phyloP scores from a whole-genome alignment of 768 basidiomycete species.

The Hortiboletus campestris region DNA sequence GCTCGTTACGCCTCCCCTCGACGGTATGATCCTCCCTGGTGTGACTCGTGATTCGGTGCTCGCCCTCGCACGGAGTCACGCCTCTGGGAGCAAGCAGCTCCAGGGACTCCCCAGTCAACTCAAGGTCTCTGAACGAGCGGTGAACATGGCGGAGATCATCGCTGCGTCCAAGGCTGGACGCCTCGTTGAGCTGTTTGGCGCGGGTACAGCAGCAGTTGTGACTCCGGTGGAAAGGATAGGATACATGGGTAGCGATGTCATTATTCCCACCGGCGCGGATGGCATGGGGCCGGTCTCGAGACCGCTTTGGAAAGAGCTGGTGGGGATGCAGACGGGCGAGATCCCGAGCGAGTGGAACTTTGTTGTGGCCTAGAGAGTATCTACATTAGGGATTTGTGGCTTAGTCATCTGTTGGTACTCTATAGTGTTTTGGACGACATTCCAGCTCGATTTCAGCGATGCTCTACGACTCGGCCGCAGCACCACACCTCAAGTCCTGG shows the following conservation, averaged over 20 bases:
- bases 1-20: constrained; percentile 64
- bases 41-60: constrained; percentile 58
- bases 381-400: not conserved
- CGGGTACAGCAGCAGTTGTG: constrained; percentile 55
- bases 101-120: constrained; percentile 54
- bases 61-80: constrained; percentile 56
- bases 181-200: constrained; percentile 50
- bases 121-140: constrained; percentile 61
- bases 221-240: constrained; percentile 54
- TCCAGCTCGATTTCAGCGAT: constrained; percentile 34
- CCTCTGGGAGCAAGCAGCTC: constrained; percentile 43
- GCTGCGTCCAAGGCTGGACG: constrained; percentile 40
- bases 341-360: constrained; percentile 83
- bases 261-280: constrained; percentile 56
- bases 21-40: constrained; percentile 66
- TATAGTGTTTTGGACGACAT: not conserved
- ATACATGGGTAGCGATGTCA: constrained; percentile 53
- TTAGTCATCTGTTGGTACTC: constrained; percentile 14
- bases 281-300: constrained; percentile 73
- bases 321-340: constrained; percentile 70
- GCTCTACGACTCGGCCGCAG: constrained; percentile 66
- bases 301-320: constrained; percentile 48
- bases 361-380: constrained; percentile 29
- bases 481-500: constrained; percentile 79
- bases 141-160: constrained; percentile 77